Evolutionary conservation across 2,329 filamentous ascomycete species (phyloP).

Genomic region (Ascochyta lentis): DNA sequence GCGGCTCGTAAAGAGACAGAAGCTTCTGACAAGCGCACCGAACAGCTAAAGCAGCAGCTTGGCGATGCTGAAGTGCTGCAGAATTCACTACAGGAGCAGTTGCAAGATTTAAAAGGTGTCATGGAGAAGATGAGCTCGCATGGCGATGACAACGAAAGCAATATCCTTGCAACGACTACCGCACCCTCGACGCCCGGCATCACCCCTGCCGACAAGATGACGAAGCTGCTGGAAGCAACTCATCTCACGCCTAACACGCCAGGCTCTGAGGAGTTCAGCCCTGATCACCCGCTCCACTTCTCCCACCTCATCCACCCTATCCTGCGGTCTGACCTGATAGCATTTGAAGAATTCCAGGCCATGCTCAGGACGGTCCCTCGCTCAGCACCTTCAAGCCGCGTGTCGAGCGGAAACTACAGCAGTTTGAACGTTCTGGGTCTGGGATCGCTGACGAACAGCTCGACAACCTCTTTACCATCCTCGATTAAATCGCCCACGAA

Average conservation of each 20-base stretch:
- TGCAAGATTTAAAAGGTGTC: constrained; percentile 87
- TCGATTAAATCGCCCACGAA: constrained; percentile 57
- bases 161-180: constrained; percentile 66
- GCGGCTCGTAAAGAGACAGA: constrained; percentile 86
- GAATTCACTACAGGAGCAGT: constrained; percentile 89
- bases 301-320: constrained; percentile 83
- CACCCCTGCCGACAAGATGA: constrained; percentile 62
- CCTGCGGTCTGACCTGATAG: constrained; percentile 78
- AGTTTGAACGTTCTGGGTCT: constrained; percentile 67
- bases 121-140: constrained; percentile 85
- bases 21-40: constrained; percentile 79
- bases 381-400: constrained; percentile 68
- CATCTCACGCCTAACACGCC: constrained; percentile 59
- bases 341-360: constrained; percentile 84
- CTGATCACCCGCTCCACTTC: constrained; percentile 74
- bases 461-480: constrained; percentile 57
- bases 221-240: constrained; percentile 66
- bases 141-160: constrained; percentile 73
- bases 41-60: constrained; percentile 84
- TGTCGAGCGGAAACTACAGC: constrained; percentile 74
- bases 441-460: constrained; percentile 60
- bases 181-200: constrained; percentile 82
- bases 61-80: constrained; percentile 86
- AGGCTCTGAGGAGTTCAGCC: constrained; percentile 60
- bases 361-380: constrained; percentile 70